Evolutionary conservation across 352 stramenopile species (phyloP), one percentile per base, ranked within the genome.

Genomic region (Pythium biforme): DNA sequence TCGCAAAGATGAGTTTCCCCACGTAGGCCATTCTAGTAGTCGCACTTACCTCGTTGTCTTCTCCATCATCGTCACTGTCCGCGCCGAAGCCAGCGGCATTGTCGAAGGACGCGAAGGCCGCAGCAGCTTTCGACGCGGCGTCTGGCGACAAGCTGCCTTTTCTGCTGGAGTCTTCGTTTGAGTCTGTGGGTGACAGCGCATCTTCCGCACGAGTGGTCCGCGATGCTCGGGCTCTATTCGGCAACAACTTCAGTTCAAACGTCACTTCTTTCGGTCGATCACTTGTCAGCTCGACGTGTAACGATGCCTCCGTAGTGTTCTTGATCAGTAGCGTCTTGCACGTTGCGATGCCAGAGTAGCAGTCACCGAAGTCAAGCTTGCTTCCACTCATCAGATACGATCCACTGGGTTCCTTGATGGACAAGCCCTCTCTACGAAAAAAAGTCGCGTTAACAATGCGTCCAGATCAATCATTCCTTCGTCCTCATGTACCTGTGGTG

Each of bases 311-410:
- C 0, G 84, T 96, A 51, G 88, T 90, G 66, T 96, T 96, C 29
- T 86, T 83, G 49, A 96, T 75, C 37, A 92, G 54, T 17, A 96
- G 76, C 4, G 85, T 74, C 66, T 95, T 96, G 11, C 83, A 91
- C 23, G 86, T 91, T 15, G 86, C 70, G 15, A 94, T 87, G 26
- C 85, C 86, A 6, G 83, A 86, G 69, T 94, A 96, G 57, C 86
- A 95, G 66, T 96, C 88, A 10, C 88, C 88, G 68, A 95, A 96
- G 73, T 96, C 86, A 48, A 96, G 62, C 37, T 90, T 86, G 67
- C 86, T 94, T 19, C 88, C 88, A 55, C 86, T 95, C 83, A 91
- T 93, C 1, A 96, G 62, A 43, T 86, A 92, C 41, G 85, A 92
- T 37, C 86, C 86, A 56, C 62, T 91, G 1, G 85, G 78, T 43